Conservation (phyloP, 2,329 filamentous ascomycete genomes). For the Grosmannia clavigera region DNA sequence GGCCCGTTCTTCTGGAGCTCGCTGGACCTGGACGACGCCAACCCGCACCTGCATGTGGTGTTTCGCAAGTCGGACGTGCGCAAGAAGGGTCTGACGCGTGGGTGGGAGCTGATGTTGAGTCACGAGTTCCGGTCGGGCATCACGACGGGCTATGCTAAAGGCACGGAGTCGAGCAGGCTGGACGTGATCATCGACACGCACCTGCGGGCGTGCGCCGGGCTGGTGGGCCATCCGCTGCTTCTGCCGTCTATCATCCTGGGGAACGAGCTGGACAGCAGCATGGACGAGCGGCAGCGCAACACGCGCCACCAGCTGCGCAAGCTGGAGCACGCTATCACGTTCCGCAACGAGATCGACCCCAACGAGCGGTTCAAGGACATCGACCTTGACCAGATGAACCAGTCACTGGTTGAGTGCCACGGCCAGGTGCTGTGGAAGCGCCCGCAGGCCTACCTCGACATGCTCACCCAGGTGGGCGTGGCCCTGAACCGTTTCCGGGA, state of each 20-base stretch:
- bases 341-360: conserved; percentile 47
- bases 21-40: conserved; percentile 41
- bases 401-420: conserved; percentile 52
- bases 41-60: conserved; percentile 48
- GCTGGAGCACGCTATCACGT: conserved; percentile 48
- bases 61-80: conserved; percentile 55
- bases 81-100: conserved; percentile 50
- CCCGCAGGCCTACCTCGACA: conserved; percentile 41
- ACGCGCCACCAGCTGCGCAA: conserved; percentile 48
- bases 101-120: conserved; percentile 52
- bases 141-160: conserved; percentile 50
- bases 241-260: conserved; percentile 46
- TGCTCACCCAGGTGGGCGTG: conserved; percentile 10
- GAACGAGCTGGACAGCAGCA: conserved; percentile 41
- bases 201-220: conserved; percentile 32
- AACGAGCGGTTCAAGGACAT: conserved; percentile 41
- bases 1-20: conserved; percentile 52
- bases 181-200: conserved; percentile 32
- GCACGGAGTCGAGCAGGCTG: conserved; percentile 44
- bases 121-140: conserved; percentile 41
- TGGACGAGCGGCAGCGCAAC: conserved; percentile 50
- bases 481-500: conserved; percentile 11
- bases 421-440: conserved; percentile 21
- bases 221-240: conserved; percentile 45
- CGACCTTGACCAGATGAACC: conserved; percentile 47